A percentile compares a stretch with the other conserved stretches of the same genome.
These are phyloP conservation scores for Phytophthora capsici DNA, from an alignment of 352 stramenopile species.

Conservation along the genomic window DNA sequence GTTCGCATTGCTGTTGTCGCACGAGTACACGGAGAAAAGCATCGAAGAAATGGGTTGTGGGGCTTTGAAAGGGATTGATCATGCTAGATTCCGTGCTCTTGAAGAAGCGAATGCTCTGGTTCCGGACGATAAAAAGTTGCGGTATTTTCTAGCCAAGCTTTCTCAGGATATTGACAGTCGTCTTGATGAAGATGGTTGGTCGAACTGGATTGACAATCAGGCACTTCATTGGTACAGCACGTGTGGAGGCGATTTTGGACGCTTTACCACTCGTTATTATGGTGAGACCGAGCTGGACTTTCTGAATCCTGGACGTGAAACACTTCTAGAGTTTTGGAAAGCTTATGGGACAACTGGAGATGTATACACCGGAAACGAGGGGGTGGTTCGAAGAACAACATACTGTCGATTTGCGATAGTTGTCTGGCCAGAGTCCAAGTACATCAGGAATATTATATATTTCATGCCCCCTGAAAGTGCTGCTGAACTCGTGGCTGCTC, in stretches of 20 bases:
- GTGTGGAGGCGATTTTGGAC: not conserved
- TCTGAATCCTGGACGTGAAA: constrained; percentile 16
- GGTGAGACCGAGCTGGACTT: not conserved
- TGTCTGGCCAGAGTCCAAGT: constrained; percentile 15
- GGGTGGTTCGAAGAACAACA: constrained; percentile 4
- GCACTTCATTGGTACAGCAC: not conserved
- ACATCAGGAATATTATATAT: too few relatives aligned
- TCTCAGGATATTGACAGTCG: constrained; percentile 10
- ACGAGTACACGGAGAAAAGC: constrained; percentile 34
- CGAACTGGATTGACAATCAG: not conserved
- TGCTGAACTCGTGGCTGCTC: too few relatives aligned
- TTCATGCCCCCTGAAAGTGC: too few relatives aligned
- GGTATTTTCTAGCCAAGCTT: constrained; percentile 20
- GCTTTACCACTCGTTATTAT: not conserved
- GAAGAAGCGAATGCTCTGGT: constrained; percentile 22
- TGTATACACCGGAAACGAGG: constrained; percentile 13
- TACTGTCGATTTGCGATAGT: constrained; percentile 22
- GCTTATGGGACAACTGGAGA: constrained; percentile 7
- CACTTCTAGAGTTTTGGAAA: constrained; percentile 15
- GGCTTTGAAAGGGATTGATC: constrained; percentile 30
- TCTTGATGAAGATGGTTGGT: constrained; percentile 2
- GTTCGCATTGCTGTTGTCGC: constrained; percentile 20
- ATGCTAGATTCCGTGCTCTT: constrained; percentile 25
- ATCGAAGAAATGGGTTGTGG: constrained; percentile 13
- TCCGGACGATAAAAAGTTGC: constrained; percentile 8